Evolutionary conservation across 345 rosid genomes (phyloP), one percentile per base, ranked within the genome.

Genomic region (Turritis glabra): DNA sequence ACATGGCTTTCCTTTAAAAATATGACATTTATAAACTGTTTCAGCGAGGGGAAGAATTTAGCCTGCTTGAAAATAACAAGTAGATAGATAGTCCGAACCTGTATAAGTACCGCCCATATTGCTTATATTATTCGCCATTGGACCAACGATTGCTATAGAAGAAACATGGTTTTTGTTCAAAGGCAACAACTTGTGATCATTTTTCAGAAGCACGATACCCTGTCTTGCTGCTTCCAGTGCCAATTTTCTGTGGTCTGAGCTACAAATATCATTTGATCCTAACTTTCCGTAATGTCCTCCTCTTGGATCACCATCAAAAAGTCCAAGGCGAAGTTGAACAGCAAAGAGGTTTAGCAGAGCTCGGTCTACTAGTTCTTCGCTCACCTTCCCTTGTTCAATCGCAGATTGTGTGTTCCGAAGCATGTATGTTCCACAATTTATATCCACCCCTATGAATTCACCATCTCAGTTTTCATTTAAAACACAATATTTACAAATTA

Each of bases 161-260:
- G 75, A 76, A 61, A 81, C 82, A 38, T 9, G 76, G 62, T 80
- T 79, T 76, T 76, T 80, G 5, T 79, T 70, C 59, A 92, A 79
- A 38, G 98, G 99, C 74, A 95, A 89, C 67, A 89, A 77, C 48
- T 78, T 81, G 23, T 83, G 80, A 54, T 85, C 85, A 51, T 95
- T 95, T 86, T 90, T 95, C 58, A 95, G 81, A 60, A 95, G 99
- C 51, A 95, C 98, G 72, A 90, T 90, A 72, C 99, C 99, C 81
- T 92, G 90, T 74, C 84, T 85, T 12, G 94, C 90, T 70, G 91
- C 91, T 79, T 95, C 98, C 59, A 90, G 78, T 29, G 99, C 99
- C 64, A 92, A 82, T 8, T 51, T 69, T 71, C 83, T 85, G 77
- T 92, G 96, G 79, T 74, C 83, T 44, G 82, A 51, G 52, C 85